Evolutionary conservation across 2,329 filamentous ascomycete species (phyloP), one percentile per base, ranked within the genome.

Genomic region (Graphilbum ipis-grandicollis): DNA sequence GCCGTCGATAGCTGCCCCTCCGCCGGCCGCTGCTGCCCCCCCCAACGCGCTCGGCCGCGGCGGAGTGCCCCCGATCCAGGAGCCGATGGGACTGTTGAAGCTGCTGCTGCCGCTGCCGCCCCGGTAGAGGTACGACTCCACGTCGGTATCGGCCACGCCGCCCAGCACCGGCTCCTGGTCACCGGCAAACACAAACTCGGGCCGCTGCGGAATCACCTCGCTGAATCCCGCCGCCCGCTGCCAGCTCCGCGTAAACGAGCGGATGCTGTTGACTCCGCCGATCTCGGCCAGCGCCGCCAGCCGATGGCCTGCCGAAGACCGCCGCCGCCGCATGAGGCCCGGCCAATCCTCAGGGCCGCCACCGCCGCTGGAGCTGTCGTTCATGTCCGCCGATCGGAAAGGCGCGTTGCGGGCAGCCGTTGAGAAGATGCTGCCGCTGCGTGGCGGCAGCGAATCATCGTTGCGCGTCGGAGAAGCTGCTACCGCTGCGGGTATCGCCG

Each of bases 171-270:
- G 59, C 25, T 58, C 58, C 41, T 70, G 66, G 31, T 74, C 71
- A 31, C 70, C 63, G 2, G 67, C 66, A 43, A 75, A 68, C 37
- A 82, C 64, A 52, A 93, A 84, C 25, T 81, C 78, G 13, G 76
- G 75, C 14, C 76, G 72, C 38, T 81, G 76, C 5, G 84, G 83
- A 25, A 90, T 77, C 46, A 93, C 82, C 54, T 94, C 86, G 44
- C 75, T 71, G 56, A 96, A 96, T 39, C 70, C 78, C 19, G 85
- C 84, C 28, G 88, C 88, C 53, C 88, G 76, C 56, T 88, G 83
- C 80, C 85, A 93, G 48, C 83, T 93, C 42, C 80, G 73, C 32
- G 86, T 82, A 53, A 96, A 96, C 50, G 86, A 93, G 50, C 90
- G 79, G 48, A 96, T 80, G 56, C 82, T 92, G 62, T 96, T 96